These are phyloP conservation scores for Apiosordaria backusii DNA, from an alignment of 495 filamentous ascomycete genomes.

Conservation along the genomic window DNA sequence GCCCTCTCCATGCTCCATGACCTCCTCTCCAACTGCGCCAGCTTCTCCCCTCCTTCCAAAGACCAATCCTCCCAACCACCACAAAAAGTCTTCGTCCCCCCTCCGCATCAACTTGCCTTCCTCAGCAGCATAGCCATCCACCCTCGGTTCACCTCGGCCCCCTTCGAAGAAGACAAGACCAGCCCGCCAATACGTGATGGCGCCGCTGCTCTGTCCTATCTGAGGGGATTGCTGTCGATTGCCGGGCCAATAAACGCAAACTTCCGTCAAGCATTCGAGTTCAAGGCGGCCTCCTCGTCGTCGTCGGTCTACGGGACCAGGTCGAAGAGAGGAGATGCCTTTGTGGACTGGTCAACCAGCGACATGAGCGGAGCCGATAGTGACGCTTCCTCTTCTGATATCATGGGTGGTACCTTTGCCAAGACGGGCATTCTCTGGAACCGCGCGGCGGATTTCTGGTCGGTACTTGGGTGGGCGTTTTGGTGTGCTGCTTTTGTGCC, in stretches of 20 bases:
- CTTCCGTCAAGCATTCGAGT: slow-evolving; percentile 36
- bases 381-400: slow-evolving; percentile 34
- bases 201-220: slow-evolving; percentile 38
- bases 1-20: slow-evolving; percentile 66
- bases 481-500: slow-evolving; percentile 74
- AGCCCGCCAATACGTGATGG: slow-evolving; percentile 34
- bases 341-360: not conserved
- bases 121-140: slow-evolving; percentile 67
- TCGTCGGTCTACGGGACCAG: not conserved
- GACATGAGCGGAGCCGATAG: slow-evolving; percentile 19
- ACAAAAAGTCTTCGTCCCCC: slow-evolving; percentile 37
- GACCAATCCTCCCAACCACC: slow-evolving; percentile 12
- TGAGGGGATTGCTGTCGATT: slow-evolving; percentile 38
- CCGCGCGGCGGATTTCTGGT: slow-evolving; percentile 81
- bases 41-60: slow-evolving; percentile 30
- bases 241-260: slow-evolving; percentile 44
- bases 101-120: slow-evolving; percentile 62
- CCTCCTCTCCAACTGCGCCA: slow-evolving; percentile 56
- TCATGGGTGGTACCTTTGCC: slow-evolving; percentile 53
- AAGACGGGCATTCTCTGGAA: slow-evolving; percentile 66
- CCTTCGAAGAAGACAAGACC: slow-evolving; percentile 24
- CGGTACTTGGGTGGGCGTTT: slow-evolving; percentile 86
- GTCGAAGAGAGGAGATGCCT: not conserved
- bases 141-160: slow-evolving; percentile 57
- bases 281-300: slow-evolving; percentile 16